Conservation (phyloP, 306 rosid species). For the Cicer cuneatum region DNA sequence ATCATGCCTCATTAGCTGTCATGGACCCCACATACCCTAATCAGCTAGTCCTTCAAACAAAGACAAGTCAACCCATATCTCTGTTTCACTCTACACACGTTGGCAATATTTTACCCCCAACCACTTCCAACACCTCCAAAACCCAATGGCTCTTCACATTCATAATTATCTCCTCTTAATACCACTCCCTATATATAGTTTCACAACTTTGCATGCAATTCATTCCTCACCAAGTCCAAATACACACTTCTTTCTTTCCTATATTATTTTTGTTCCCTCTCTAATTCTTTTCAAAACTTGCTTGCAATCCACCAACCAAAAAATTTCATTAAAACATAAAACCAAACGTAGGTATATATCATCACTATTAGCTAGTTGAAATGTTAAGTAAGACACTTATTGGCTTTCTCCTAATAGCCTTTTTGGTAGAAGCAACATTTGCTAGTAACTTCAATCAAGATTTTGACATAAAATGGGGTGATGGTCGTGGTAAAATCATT, state of each 20-base stretch:
- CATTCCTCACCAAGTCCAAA: slow-evolving; percentile 35
- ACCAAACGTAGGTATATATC: background rate
- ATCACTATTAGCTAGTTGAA: slow-evolving; percentile 16
- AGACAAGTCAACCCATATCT: slow-evolving; percentile 52
- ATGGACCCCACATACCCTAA: slow-evolving; percentile 40
- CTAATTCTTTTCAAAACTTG: background rate
- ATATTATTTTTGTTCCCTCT: background rate
- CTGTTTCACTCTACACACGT: slow-evolving; percentile 28
- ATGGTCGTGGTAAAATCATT: slow-evolving; percentile 60
- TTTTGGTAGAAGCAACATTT: slow-evolving; percentile 39
- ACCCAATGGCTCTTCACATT: slow-evolving; percentile 15
- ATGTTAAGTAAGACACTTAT: slow-evolving; percentile 38
- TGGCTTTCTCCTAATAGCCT: slow-evolving; percentile 19
- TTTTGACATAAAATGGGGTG: slow-evolving; percentile 69
- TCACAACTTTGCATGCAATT: slow-evolving; percentile 44
- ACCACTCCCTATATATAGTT: slow-evolving; percentile 42
- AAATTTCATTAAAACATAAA: too few species aligned
- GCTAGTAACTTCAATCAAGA: slow-evolving; percentile 59
- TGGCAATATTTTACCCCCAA: slow-evolving; percentile 45
- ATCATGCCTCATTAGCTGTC: slow-evolving; percentile 47
- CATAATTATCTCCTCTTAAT: slow-evolving; percentile 31
- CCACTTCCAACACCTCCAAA: slow-evolving; percentile 51
- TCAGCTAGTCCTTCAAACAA: slow-evolving; percentile 10
- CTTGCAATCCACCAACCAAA: slow-evolving; percentile 20
- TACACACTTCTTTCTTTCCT: background rate